phyloP scores from a whole-genome alignment of 176 grass and related monocot species.

The Pharus latifolius region DNA sequence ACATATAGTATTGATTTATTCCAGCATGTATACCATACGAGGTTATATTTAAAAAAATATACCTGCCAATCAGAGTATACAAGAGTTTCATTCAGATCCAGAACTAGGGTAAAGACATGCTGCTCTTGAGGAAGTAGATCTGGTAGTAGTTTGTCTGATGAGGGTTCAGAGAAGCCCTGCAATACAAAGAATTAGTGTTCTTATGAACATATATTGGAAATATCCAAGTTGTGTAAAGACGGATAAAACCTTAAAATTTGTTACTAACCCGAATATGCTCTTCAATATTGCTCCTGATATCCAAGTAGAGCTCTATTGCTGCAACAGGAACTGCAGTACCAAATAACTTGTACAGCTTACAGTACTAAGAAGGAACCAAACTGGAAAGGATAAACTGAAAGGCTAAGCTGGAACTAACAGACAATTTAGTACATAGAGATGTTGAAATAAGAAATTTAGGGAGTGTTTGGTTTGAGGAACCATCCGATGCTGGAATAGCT shows the following conservation, averaged over 20 bases:
- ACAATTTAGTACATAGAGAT: neutral
- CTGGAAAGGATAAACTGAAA: neutral
- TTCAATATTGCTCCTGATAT: constrained; percentile 56
- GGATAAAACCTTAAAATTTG: neutral
- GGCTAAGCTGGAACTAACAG: neutral
- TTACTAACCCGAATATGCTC: constrained; percentile 67
- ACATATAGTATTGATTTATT: neutral
- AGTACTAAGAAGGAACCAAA: constrained; percentile 11
- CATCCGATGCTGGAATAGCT: too few relatives aligned
- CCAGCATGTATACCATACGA: too few relatives aligned
- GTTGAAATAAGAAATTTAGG: too few relatives aligned
- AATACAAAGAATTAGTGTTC: neutral
- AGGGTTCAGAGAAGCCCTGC: constrained; percentile 94
- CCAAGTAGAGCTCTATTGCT: constrained; percentile 57
- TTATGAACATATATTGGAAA: neutral
- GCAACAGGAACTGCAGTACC: constrained; percentile 47
- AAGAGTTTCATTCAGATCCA: constrained; percentile 93
- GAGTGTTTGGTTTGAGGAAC: too few relatives aligned
- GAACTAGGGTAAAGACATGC: constrained; percentile 77
- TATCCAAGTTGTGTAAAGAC: neutral
- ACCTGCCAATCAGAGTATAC: constrained; percentile 96
- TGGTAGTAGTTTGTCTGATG: constrained; percentile 88
- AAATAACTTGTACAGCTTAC: constrained; percentile 7
- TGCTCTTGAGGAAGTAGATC: constrained; percentile 61
- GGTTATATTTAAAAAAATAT: too few relatives aligned